Conservation (phyloP, 192 early-diverging fungal genomes). For the Kappamyces sp. region DNA sequence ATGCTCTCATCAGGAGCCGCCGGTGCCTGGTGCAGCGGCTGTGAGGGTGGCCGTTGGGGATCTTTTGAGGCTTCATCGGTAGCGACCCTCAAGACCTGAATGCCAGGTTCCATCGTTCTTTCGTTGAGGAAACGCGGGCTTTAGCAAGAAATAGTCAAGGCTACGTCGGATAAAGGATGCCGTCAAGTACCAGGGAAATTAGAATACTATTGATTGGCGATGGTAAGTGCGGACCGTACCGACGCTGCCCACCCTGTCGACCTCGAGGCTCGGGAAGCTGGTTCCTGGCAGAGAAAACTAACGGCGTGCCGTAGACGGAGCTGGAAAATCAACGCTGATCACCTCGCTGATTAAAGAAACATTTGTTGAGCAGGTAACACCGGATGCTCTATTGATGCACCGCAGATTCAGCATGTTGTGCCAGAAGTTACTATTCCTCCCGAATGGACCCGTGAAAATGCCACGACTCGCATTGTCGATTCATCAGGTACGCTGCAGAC, state of each 20-base stretch:
- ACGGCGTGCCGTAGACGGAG: conserved; percentile 48
- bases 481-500: conserved; percentile 65
- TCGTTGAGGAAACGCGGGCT: too few relatives aligned
- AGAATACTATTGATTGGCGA: conserved; percentile 92
- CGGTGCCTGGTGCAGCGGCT: too few relatives aligned
- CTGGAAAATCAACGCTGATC: conserved; percentile 96
- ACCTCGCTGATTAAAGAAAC: conserved; percentile 95
- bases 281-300: not conserved
- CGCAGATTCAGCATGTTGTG: conserved; percentile 90
- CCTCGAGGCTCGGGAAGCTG: too few relatives aligned
- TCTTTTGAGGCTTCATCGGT: too few relatives aligned
- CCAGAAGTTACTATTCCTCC: conserved; percentile 99
- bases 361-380: conserved; percentile 82
- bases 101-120: too few relatives aligned
- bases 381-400: not conserved
- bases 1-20: too few relatives aligned
- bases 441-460: conserved; percentile 93
- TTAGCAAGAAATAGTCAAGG: too few relatives aligned
- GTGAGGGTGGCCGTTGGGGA: too few relatives aligned
- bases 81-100: too few relatives aligned
- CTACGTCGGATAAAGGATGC: too few relatives aligned
- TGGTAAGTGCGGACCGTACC: conserved; percentile 41
- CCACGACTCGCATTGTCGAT: conserved; percentile 96
- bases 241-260: too few relatives aligned
- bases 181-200: conserved; percentile 35